These are phyloP conservation scores for Scenedesmus sp. DNA, from an alignment of 163 green algal genomes.

Conservation along the genomic window DNA sequence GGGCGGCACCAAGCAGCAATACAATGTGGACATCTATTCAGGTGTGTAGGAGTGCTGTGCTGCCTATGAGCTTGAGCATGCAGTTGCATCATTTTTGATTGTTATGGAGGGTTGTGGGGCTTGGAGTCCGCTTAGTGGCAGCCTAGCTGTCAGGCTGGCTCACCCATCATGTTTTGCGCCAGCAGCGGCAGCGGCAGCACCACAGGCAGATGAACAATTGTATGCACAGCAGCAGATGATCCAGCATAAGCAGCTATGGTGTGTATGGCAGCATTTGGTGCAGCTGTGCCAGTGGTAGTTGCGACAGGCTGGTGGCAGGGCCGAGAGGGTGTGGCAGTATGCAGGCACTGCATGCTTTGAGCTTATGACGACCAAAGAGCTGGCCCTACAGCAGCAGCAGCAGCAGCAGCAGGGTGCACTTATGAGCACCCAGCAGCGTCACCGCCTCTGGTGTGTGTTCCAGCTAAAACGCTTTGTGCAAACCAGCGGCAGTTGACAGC, in stretches of 20 bases:
- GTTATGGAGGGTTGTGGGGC: neutral
- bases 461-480: no score
- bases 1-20: constrained; percentile 90
- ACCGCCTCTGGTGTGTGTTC: no score
- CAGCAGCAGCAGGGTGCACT: neutral
- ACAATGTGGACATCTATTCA: constrained; percentile 98
- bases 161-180: neutral
- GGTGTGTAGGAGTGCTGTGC: neutral
- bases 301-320: no score
- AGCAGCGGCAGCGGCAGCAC: neutral
- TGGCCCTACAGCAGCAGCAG: neutral
- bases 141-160: neutral
- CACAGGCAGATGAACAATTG: neutral
- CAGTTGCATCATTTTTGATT: neutral
- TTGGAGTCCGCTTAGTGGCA: neutral
- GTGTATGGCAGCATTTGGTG: no score
- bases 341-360: no score
- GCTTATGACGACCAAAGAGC: no score
- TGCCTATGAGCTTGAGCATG: neutral
- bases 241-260: no score
- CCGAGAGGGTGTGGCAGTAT: no score
- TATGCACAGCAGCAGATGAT: no score
- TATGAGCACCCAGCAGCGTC: no score
- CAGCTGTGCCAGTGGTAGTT: no score
- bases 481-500: no score